Evolutionary conservation across 75 land plant species (phyloP), one percentile per base, ranked within the genome.

Genomic region (Ceratopteris richardii): DNA sequence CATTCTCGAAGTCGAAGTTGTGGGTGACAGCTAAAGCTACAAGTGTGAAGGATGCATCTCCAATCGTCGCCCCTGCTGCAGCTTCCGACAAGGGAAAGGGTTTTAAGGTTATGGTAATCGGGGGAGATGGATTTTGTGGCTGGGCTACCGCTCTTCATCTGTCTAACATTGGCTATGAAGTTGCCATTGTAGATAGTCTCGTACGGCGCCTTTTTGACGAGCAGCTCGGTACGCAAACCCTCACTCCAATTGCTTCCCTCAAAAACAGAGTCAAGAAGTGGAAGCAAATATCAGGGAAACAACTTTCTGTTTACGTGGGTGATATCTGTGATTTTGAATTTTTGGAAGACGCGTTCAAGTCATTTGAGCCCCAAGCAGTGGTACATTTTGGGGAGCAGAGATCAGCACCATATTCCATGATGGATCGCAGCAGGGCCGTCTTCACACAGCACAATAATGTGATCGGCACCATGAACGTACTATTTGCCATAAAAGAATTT

Each of bases 121-220:
- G 98, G 39, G 98, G 98, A 24, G 98, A 94, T 73, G 98, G 98
- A 9, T 94, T 86, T 61, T 94, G 98, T 72, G 98, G 98, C 7
- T 94, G 98, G 98, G 98, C 98, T 25, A 94, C 96, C 36, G 96
- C 98, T 11, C 83, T 94, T 41, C 98, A 89, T 57, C 87, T 94
- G 20, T 89, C 96, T 30, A 94, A 94, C 52, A 77, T 79, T 47
- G 78, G 78, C 27, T 90, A 89, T 58, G 88, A 94, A 56, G 98
- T 94, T 29, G 83, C 91, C 52, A 83, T 94, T 44, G 95, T 94
- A 37, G 98, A 94, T 57, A 94, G 57, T 63, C 81, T 94, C 41
- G 77, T 90, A 22, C 86, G 98, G 9, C 82, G 98, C 31, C 80
- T 81, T 20, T 89, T 90, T 63, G 98, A 94, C 46, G 88, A 94